Percentiles rank a stretch among this genome's conserved stretches.
Evolutionary conservation across 768 basidiomycete species (phyloP).

Genomic region (Kondoa subrosea): DNA sequence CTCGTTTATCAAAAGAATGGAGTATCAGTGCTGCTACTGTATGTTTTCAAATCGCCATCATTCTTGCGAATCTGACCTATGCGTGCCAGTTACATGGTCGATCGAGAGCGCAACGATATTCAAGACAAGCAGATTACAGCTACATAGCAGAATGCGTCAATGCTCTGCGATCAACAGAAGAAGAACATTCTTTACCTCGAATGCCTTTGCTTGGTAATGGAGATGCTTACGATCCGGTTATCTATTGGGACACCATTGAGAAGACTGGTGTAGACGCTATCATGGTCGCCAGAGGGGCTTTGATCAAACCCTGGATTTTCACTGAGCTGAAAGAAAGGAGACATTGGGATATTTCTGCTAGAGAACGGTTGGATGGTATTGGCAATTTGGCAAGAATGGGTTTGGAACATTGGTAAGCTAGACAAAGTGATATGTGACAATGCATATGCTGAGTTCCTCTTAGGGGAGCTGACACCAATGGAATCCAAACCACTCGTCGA

Average conservation of each 20-base stretch:
- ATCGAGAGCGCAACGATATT: slow-evolving; percentile 84
- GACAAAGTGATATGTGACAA: slow-evolving; percentile 33
- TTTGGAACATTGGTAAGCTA: slow-evolving; percentile 48
- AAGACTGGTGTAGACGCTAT: slow-evolving; percentile 76
- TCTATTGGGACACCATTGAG: slow-evolving; percentile 61
- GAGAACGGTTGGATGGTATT: slow-evolving; percentile 27
- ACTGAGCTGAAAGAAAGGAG: slow-evolving; percentile 81
- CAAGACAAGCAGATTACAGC: slow-evolving; percentile 79
- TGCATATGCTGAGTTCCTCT: background rate
- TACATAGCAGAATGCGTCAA: slow-evolving; percentile 62
- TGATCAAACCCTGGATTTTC: slow-evolving; percentile 93
- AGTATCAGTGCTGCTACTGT: slow-evolving; percentile 44
- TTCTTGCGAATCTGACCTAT: slow-evolving; percentile 31
- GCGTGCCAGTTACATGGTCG: slow-evolving; percentile 74
- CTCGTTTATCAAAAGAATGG: slow-evolving; percentile 46
- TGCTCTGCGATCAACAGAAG: slow-evolving; percentile 11
- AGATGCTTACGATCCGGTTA: slow-evolving; percentile 75
- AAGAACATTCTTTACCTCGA: slow-evolving; percentile 33
- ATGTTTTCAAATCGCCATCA: slow-evolving; percentile 29
- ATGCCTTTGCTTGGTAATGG: slow-evolving; percentile 96
- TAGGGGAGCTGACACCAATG: slow-evolving; percentile 36
- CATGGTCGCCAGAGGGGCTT: slow-evolving; percentile 84
- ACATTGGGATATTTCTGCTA: slow-evolving; percentile 40
- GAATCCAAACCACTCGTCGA: slow-evolving; percentile 74
- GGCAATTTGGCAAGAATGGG: slow-evolving; percentile 52